These are phyloP conservation scores for Hortaea werneckii DNA, from an alignment of 2,329 filamentous ascomycete genomes.

Conservation along the genomic window DNA sequence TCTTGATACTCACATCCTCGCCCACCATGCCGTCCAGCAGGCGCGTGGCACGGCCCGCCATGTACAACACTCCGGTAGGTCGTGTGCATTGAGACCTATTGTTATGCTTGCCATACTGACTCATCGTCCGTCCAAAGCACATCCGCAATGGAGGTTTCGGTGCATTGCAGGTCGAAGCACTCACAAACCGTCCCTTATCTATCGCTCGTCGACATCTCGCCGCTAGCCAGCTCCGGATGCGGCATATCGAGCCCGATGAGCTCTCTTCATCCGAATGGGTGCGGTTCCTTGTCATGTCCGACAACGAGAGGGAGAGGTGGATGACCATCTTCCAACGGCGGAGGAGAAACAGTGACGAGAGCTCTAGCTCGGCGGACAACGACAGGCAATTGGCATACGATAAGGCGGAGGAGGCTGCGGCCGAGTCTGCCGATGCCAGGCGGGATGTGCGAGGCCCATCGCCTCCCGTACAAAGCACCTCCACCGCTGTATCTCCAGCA, in stretches of 20 bases:
- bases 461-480: not conserved
- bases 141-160: constrained; percentile 26
- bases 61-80: constrained; percentile 24
- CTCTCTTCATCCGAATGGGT: constrained; percentile 25
- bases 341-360: constrained; percentile 17
- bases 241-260: constrained; percentile 26
- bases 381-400: constrained; percentile 14
- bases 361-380: constrained; percentile 5
- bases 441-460: not conserved
- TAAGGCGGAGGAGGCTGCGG: constrained; percentile 22
- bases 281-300: constrained; percentile 25
- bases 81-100: not conserved
- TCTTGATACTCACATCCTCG: no score
- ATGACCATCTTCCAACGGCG: constrained; percentile 20
- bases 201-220: constrained; percentile 25
- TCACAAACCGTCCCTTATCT: constrained; percentile 24
- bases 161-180: constrained; percentile 24
- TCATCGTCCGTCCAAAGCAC: constrained; percentile 1
- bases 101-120: not conserved
- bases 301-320: constrained; percentile 24
- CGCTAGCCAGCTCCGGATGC: constrained; percentile 24
- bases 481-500: not conserved
- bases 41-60: constrained; percentile 25
- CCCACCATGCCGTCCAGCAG: constrained; percentile 8
- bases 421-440: constrained; percentile 17